Evolutionary conservation across 2,329 filamentous ascomycete species (phyloP).

Genomic region (Leptographium procerum): DNA sequence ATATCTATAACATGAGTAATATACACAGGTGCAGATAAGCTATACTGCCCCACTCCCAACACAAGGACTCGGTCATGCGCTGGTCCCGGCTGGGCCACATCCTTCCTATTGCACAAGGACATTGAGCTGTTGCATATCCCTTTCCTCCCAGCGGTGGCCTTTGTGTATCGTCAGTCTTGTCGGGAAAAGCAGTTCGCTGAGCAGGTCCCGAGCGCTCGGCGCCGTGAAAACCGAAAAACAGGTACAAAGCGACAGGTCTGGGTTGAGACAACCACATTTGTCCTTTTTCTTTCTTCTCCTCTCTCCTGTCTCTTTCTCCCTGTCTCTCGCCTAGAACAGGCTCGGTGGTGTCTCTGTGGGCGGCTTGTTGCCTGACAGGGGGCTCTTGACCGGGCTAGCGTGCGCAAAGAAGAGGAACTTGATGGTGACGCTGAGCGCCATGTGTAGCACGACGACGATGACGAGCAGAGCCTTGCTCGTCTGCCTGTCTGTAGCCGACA

Average conservation of each 20-base stretch:
- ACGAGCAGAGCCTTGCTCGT: slow-evolving; percentile 81
- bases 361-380: not conserved
- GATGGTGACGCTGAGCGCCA: slow-evolving; percentile 84
- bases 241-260: too few species aligned
- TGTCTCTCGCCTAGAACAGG: not conserved
- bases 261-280: too few species aligned
- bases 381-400: slow-evolving; percentile 39
- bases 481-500: slow-evolving; percentile 86
- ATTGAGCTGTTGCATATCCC: too few species aligned
- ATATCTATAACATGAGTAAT: not conserved
- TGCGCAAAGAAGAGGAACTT: slow-evolving; percentile 95
- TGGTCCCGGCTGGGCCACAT: not conserved
- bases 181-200: too few species aligned
- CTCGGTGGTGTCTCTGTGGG: not conserved
- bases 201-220: not conserved
- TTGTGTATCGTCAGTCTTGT: too few species aligned
- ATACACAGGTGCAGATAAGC: not conserved
- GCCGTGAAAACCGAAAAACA: too few species aligned
- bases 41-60: not conserved
- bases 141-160: not conserved
- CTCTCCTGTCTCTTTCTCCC: not conserved
- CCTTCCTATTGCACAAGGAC: not conserved
- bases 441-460: slow-evolving; percentile 73
- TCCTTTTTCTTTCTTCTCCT: not conserved
- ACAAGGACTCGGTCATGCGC: not conserved